These are phyloP conservation scores for Phytophthora cajani DNA, from an alignment of 352 stramenopile species.

Conservation along the genomic window DNA sequence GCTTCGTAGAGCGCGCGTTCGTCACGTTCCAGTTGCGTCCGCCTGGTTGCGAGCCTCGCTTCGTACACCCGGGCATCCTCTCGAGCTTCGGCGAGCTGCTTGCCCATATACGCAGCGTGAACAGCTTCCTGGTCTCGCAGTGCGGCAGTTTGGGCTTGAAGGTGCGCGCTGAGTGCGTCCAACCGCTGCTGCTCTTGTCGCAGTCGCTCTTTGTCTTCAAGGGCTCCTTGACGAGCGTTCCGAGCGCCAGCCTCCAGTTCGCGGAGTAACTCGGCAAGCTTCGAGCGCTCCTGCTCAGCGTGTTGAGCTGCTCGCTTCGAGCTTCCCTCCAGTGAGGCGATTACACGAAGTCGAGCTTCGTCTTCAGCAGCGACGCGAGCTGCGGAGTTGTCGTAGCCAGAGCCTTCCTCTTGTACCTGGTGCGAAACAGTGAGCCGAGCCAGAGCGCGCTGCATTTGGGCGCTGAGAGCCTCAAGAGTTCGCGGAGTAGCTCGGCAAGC, in stretches of 20 bases:
- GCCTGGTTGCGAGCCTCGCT: conserved; percentile 43
- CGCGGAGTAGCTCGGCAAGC: conserved; percentile 53
- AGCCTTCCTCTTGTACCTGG: conserved; percentile 48
- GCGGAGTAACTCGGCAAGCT: conserved; percentile 54
- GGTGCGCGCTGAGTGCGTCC: conserved; percentile 62
- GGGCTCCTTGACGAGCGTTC: conserved; percentile 56
- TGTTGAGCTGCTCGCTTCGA: conserved; percentile 59
- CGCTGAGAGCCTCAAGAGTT: conserved; percentile 54
- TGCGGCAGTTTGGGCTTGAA: conserved; percentile 65
- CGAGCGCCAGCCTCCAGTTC: conserved; percentile 66
- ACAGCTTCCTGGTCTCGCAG: conserved; percentile 59
- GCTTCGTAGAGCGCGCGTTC: conserved; percentile 60
- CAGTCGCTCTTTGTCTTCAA: conserved; percentile 81
- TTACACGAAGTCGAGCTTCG: conserved; percentile 62
- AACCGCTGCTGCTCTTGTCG: conserved; percentile 74
- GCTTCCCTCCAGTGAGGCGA: conserved; percentile 67
- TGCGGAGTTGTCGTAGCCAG: conserved; percentile 38
- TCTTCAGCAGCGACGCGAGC: conserved; percentile 49
- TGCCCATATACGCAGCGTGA: conserved; percentile 49
- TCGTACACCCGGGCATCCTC: conserved; percentile 61
- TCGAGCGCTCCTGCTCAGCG: conserved; percentile 67
- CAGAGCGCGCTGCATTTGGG: conserved; percentile 62
- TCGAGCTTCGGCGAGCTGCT: conserved; percentile 44
- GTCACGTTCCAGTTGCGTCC: conserved; percentile 49
- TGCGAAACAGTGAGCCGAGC: conserved; percentile 58